Evolutionary conservation across 2,329 filamentous ascomycete species (phyloP), one percentile per base, ranked within the genome.

Genomic region (Aspergillus glaucus): DNA sequence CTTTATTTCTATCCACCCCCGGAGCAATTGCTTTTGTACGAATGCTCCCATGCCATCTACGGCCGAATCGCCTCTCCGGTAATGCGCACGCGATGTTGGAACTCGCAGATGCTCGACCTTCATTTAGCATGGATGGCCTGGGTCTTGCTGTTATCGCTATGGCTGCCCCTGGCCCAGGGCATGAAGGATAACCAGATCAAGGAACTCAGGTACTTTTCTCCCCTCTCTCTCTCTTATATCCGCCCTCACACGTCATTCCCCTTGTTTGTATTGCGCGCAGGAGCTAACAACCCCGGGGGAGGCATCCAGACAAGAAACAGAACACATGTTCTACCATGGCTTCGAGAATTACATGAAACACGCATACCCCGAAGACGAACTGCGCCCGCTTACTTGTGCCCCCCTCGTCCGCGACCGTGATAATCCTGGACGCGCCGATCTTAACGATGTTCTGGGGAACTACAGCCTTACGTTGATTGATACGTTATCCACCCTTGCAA

Each of bases 401-500:
- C 89, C 93, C 5, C 76, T 97, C 61, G 89, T 87, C 37, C 86
- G 93, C 69, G 91, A 96, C 72, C 80, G 81, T 60, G 75, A 82
- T 43, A 87, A 95, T 64, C 86, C 88, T 1, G 79, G 79, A 49
- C 86, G 94, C 62, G 82, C 93, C 58, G 91, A 89, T 60, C 77
- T 96, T 53, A 97, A 97, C 72, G 93, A 98, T 68, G 91, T 94
- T 12, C 79, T 98, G 40, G 93, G 93, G 4, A 97, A 98, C 72
- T 98, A 97, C 72, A 96, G 91, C 48, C 76, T 98, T 54, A 97
- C 93, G 1, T 77, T 97, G 43, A 91, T 98, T 63, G 93, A 98
- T 71, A 96, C 89, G 62, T 76, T 98, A 17, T 96, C 91, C 12
- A 95, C 92, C 0, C 81, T 98, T 49, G 93, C 91, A 6, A 94